Evolutionary conservation across 1,284 basidiomycete genomes (phyloP), one percentile per base, ranked within the genome.

Genomic region (Cronartium quercuum): DNA sequence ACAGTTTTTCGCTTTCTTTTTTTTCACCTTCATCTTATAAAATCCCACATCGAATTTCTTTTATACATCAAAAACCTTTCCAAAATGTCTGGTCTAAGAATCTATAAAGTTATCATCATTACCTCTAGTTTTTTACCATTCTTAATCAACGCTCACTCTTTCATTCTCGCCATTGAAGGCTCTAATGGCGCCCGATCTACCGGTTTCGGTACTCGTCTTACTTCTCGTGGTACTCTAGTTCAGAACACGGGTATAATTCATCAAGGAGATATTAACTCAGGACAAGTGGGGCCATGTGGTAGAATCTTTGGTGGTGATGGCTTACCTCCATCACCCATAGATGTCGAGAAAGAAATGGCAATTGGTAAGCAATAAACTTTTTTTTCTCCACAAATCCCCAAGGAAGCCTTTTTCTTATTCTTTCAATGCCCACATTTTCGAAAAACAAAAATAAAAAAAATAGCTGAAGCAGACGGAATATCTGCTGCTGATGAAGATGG

Each of bases 261-360:
- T 9, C 7, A 64, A 42, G 63, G 55, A 15, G 69, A 73, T 24
- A 73, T 73, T 18, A 34, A 12, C 12, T 21, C 69, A 4, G 63
- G 63, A n/a, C 24, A n/a, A 6, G 55, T 63, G 4, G 63, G 60
- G 34, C 69, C 69, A 37, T 73, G 69, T 29, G 69, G 69, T 41
- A 73, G 69, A 51, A 73, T 73, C 55, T 73, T 73, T 40, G 69
- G 69, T 18, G 69, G 69, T 15, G 62, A 65, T 58, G 69, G 63
- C 18, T 58, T 73, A 13, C 55, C 62, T 13, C 29, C 62, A 29
- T 73, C 63, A 58, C 62, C 63, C 44, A 63, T 73, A 10, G 69
- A 73, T 42, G 62, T 73, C 35, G 41, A 63, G 6, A 63, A 73
- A 73, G 69, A 73, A 55, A 51, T 73, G 35, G 62, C 61, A 34